phyloP scores from a whole-genome alignment of 192 early-diverging fungal genomes.

The Endogone sp. region DNA sequence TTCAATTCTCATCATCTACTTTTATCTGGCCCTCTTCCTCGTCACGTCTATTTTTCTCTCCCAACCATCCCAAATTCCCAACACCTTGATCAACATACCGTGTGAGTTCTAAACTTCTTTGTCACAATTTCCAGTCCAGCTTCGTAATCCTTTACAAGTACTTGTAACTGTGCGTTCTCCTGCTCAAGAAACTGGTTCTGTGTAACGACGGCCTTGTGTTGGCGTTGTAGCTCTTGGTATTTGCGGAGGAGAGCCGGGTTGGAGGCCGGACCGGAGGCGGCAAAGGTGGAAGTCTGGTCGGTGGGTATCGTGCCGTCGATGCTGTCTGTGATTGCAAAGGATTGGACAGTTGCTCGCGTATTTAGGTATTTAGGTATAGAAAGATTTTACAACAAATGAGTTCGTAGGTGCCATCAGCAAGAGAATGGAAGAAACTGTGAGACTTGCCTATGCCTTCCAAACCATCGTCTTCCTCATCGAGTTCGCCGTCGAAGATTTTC shows the following conservation, averaged over 20 bases:
- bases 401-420: no score
- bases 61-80: background rate
- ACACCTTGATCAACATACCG: slow-evolving; percentile 4
- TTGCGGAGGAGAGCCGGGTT: slow-evolving; percentile 1
- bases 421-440: no score
- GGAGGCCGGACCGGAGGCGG: background rate
- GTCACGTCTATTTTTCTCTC: background rate
- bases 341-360: background rate
- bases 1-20: no score
- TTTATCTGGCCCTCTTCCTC: background rate
- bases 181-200: slow-evolving; percentile 14
- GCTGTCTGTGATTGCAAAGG: background rate
- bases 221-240: slow-evolving; percentile 5
- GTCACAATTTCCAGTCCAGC: slow-evolving; percentile 16
- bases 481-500: background rate
- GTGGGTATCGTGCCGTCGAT: background rate
- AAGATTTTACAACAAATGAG: no score
- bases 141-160: slow-evolving; percentile 24
- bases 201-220: slow-evolving; percentile 1
- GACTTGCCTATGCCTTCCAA: background rate
- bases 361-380: background rate
- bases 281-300: slow-evolving; percentile 10
- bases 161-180: slow-evolving; percentile 14
- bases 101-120: slow-evolving; percentile 11
- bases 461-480: background rate